These are phyloP conservation scores for Geosmithia flava DNA, from an alignment of 2,329 filamentous ascomycete genomes.

Conservation along the genomic window DNA sequence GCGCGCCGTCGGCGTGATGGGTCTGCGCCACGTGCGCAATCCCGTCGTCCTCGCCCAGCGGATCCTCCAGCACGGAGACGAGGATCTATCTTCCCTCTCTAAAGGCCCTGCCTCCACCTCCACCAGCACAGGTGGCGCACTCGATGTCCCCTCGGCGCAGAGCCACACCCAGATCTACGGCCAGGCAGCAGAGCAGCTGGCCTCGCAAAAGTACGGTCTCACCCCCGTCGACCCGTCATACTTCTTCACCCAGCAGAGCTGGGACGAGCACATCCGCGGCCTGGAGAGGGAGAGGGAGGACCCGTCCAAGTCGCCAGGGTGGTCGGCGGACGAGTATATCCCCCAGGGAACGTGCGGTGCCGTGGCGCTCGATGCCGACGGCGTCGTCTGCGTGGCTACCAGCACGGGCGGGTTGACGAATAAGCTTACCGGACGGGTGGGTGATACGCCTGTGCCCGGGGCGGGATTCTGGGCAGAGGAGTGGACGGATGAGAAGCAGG, in stretches of 20 bases:
- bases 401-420: constrained; percentile 75
- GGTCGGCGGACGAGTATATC: constrained; percentile 53
- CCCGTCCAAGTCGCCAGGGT: constrained; percentile 22
- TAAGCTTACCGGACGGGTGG: constrained; percentile 73
- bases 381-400: constrained; percentile 57
- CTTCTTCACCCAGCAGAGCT: constrained; percentile 67
- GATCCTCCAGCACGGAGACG: constrained; percentile 56
- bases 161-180: constrained; percentile 62
- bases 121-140: background rate
- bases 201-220: constrained; percentile 50
- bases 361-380: constrained; percentile 66
- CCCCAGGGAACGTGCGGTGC: constrained; percentile 79
- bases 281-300: constrained; percentile 32
- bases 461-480: constrained; percentile 87
- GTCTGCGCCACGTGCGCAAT: constrained; percentile 62
- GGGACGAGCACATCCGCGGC: constrained; percentile 64
- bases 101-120: background rate
- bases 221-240: constrained; percentile 58
- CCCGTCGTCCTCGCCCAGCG: constrained; percentile 63
- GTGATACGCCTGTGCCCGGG: constrained; percentile 74
- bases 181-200: constrained; percentile 55
- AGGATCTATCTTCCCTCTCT: constrained; percentile 29
- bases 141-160: constrained; percentile 44
- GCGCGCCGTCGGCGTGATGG: constrained; percentile 65
- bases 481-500: constrained; percentile 45